Conservation (phyloP, 805 yeast species). For the Metschnikowia similis region DNA sequence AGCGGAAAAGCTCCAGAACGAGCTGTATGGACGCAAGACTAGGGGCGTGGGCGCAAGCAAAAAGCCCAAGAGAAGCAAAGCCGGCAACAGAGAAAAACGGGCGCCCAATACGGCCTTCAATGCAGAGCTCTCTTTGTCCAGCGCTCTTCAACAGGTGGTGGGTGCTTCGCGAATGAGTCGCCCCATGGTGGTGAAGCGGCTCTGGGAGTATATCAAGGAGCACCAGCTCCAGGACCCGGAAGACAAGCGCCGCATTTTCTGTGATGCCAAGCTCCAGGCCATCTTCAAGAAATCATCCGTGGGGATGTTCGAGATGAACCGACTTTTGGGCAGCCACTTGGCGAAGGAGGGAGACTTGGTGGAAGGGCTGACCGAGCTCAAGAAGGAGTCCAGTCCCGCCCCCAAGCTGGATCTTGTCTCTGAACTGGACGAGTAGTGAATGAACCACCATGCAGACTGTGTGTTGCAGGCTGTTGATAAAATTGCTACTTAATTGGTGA, state of each 20-base stretch:
- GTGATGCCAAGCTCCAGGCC: constrained; percentile 53
- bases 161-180: constrained; percentile 46
- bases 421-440: neutral
- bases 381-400: neutral
- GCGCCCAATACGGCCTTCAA: constrained; percentile 36
- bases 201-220: constrained; percentile 69
- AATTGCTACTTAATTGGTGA: too few species aligned
- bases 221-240: constrained; percentile 61
- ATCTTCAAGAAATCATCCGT: constrained; percentile 57
- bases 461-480: too few species aligned
- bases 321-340: constrained; percentile 49
- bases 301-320: constrained; percentile 57
- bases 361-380: neutral
- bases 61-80: constrained; percentile 29
- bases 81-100: neutral
- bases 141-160: constrained; percentile 48
- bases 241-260: constrained; percentile 60
- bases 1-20: constrained; percentile 46
- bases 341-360: constrained; percentile 17
- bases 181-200: constrained; percentile 62
- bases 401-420: neutral
- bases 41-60: constrained; percentile 17
- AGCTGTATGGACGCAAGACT: neutral
- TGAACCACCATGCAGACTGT: too few species aligned
- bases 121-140: constrained; percentile 46